Conservation (phyloP, 306 rosid genomes). For the Fagus sylvatica region DNA sequence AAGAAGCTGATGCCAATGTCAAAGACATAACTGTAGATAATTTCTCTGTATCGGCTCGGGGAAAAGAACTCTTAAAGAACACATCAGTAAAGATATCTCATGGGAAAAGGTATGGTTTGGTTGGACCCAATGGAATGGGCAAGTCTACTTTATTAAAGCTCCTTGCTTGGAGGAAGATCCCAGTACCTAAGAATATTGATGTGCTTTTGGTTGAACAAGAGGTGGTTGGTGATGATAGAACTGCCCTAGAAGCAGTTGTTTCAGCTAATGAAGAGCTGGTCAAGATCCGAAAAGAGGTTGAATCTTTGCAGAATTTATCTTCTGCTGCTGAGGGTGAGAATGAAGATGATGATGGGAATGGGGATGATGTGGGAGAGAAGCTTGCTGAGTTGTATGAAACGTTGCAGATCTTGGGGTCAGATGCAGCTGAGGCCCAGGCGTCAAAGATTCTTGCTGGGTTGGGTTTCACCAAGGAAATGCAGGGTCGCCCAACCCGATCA, state of each 20-base stretch:
- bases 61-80: conserved; percentile 57
- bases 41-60: conserved; percentile 55
- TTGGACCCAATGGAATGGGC: conserved; percentile 74
- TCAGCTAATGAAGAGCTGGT: conserved; percentile 73
- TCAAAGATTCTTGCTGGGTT: conserved; percentile 82
- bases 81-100: conserved; percentile 60
- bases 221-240: conserved; percentile 72
- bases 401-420: conserved; percentile 64
- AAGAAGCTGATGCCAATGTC: conserved; percentile 59
- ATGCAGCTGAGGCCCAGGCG: conserved; percentile 76
- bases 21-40: conserved; percentile 55
- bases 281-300: conserved; percentile 60
- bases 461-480: conserved; percentile 81
- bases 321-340: conserved; percentile 36
- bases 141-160: conserved; percentile 80
- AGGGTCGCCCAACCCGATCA: conserved; percentile 63
- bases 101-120: conserved; percentile 67
- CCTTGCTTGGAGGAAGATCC: conserved; percentile 90
- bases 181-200: conserved; percentile 78
- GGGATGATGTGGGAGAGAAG: conserved; percentile 58
- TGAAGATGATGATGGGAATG: conserved; percentile 36
- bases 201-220: conserved; percentile 82
- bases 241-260: conserved; percentile 69
- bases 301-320: conserved; percentile 47
- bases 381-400: conserved; percentile 63